Evolutionary conservation across 768 basidiomycete genomes (phyloP), one percentile per base, ranked within the genome.

Genomic region (Lentinula guzmanii): DNA sequence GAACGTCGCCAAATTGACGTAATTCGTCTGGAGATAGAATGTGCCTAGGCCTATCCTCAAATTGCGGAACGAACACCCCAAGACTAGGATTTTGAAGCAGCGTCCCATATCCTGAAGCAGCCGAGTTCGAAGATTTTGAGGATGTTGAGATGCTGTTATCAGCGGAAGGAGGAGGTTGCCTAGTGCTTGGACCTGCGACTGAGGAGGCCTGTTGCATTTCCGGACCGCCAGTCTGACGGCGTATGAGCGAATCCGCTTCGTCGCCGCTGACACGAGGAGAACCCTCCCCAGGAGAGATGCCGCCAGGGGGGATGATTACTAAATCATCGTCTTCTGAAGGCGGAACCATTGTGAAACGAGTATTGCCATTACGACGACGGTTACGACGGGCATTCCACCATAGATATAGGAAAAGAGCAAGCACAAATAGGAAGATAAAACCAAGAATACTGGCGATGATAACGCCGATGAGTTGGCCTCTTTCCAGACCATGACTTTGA

Each of bases 241-340:
- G 79, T 4, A 88, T 75, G 76, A 90, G 87, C 0, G 89, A 77
- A 66, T 89, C 87, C 2, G 72, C 75, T 69, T 89, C 89, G 67
- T 88, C 87, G 5, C 89, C 89, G 54, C 86, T 89, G 34, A 80
- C 79, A 9, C 87, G 78, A 1, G 89, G 86, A 28, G 85, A 85
- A 37, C 87, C 86, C 70, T 89, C 85, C n/a, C 85, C 87, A 10
- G 77, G 76, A 2, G 75, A 67, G 34, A 75, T 74, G 21, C 68
- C 74, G 21, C 73, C 79, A 15, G 73, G 70, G 11, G 72, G 71
- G 31, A 83, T 71, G 42, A 79, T 71, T 55, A 70, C 67, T 61
- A 76, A 78, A 45, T 76, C 75, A 18, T 75, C 73, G 34, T 79
- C 76, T 0, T 56, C 39, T 35, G 52, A 50, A 3, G 73, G 70